These are phyloP conservation scores for Tricholoma furcatifolium DNA, from an alignment of 768 basidiomycete genomes.

Conservation along the genomic window DNA sequence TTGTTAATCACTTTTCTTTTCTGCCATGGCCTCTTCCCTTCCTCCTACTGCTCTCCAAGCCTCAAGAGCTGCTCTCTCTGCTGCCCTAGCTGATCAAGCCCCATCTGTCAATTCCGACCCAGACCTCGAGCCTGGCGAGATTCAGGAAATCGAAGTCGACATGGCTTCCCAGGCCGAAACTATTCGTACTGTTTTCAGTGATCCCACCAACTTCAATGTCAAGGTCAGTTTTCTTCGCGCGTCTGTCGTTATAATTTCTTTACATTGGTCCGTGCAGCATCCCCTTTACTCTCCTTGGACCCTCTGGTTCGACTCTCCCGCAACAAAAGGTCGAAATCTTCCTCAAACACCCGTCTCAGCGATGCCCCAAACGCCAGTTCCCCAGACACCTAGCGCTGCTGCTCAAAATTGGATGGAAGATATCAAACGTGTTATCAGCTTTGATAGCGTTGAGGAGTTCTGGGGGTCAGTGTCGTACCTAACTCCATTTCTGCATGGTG, in stretches of 20 bases:
- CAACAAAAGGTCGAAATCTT: slow-evolving; percentile 85
- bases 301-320: slow-evolving; percentile 96
- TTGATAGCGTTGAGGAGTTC: slow-evolving; percentile 98
- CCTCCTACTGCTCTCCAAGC: slow-evolving; percentile 71
- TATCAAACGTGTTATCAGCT: slow-evolving; percentile 93
- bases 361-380: slow-evolving; percentile 72
- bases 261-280: slow-evolving; percentile 52
- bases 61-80: slow-evolving; percentile 73
- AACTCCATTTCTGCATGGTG: slow-evolving; percentile 3
- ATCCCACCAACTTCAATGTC: slow-evolving; percentile 92
- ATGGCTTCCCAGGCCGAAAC: slow-evolving; percentile 81
- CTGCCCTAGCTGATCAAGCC: slow-evolving; percentile 61
- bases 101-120: slow-evolving; percentile 32
- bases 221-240: slow-evolving; percentile 56
- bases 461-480: slow-evolving; percentile 74
- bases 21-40: slow-evolving; percentile 47
- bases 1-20: not conserved
- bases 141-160: slow-evolving; percentile 81
- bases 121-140: slow-evolving; percentile 74
- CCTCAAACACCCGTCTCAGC: slow-evolving; percentile 81
- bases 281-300: slow-evolving; percentile 95
- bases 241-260: not conserved
- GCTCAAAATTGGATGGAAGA: slow-evolving; percentile 98
- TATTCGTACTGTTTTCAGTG: slow-evolving; percentile 91
- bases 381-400: slow-evolving; percentile 68